Percentiles rank a stretch among this genome's conserved stretches.
Evolutionary conservation across 345 rosid species (phyloP).

Genomic region (Melaleuca alternifolia): DNA sequence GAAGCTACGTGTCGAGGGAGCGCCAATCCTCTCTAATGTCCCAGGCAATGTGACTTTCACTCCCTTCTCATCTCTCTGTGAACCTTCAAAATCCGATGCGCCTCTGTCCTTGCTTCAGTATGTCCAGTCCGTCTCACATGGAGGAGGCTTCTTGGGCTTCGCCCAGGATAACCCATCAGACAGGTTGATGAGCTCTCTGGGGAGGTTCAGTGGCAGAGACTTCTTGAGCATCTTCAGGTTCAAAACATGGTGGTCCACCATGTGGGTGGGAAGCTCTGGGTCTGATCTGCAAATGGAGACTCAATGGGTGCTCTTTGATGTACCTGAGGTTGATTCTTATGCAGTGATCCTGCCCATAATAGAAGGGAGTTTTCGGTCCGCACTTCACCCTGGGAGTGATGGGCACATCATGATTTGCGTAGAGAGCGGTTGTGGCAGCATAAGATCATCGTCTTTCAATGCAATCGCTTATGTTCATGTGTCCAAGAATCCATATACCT

Average conservation of each 20-base stretch:
- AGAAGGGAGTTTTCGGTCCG: conserved; percentile 65
- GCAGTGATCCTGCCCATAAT: conserved; percentile 49
- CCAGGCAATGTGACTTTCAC: conserved; percentile 44
- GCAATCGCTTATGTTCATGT: conserved; percentile 72
- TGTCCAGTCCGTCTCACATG: conserved; percentile 36
- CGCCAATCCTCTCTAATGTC: conserved; percentile 48
- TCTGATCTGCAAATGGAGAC: conserved; percentile 75
- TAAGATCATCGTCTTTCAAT: conserved; percentile 34
- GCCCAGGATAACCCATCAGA: conserved; percentile 23
- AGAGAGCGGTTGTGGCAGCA: conserved; percentile 56
- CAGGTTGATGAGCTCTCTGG: conserved; percentile 40
- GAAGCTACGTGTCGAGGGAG: conserved; percentile 28
- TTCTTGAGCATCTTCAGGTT: conserved; percentile 60
- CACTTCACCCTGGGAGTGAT: conserved; percentile 45
- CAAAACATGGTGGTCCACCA: conserved; percentile 87
- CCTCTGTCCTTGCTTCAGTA: conserved; percentile 33
- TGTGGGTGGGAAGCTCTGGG: conserved; percentile 68
- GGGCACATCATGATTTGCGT: conserved; percentile 48
- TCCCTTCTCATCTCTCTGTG: conserved; percentile 29
- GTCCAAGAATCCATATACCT: conserved; percentile 48
- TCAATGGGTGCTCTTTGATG: conserved; percentile 59
- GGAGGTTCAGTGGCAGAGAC: conserved; percentile 42
- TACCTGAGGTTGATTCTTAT: conserved; percentile 49
- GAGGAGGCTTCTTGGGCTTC: conserved; percentile 65
- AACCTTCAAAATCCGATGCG: conserved; percentile 24